Percentiles rank a stretch among this genome's conserved stretches.
Evolutionary conservation across 2,329 filamentous ascomycete genomes (phyloP).

Genomic region (Ophiostoma populinum): DNA sequence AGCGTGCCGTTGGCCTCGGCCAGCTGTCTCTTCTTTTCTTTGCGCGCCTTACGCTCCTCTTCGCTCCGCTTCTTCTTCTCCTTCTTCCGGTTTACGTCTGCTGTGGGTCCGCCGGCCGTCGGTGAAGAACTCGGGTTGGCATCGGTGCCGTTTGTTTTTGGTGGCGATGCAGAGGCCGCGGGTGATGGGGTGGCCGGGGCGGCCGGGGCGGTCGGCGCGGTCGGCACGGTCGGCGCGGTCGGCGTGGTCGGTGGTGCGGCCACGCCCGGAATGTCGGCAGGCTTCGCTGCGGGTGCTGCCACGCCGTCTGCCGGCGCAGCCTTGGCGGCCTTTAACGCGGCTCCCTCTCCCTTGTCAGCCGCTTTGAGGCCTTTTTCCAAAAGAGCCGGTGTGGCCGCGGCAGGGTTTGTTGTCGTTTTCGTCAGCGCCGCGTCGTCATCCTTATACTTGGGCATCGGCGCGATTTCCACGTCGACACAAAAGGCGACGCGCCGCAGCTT

Average conservation of each 20-base stretch:
- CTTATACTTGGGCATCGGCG: slow-evolving; percentile 62
- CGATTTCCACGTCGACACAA: slow-evolving; percentile 94
- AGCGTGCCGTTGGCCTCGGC: slow-evolving; percentile 78
- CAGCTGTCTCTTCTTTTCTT: slow-evolving; percentile 70
- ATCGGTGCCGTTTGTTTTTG: background rate
- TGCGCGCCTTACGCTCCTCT: slow-evolving; percentile 78
- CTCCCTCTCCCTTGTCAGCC: slow-evolving; percentile 55
- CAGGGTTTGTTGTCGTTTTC: too few species aligned
- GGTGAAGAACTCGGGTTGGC: background rate
- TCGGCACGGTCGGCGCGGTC: too few species aligned
- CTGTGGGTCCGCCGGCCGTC: slow-evolving; percentile 15
- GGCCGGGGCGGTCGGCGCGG: too few species aligned
- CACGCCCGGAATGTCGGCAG: too few species aligned
- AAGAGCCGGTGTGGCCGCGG: slow-evolving; percentile 20
- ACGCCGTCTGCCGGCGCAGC: slow-evolving; percentile 20
- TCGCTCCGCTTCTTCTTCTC: slow-evolving; percentile 95
- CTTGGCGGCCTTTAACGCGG: slow-evolving; percentile 52
- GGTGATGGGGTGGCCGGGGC: background rate
- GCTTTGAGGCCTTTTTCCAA: slow-evolving; percentile 31
- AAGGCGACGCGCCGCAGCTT: slow-evolving; percentile 84
- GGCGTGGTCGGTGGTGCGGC: too few species aligned
- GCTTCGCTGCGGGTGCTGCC: background rate
- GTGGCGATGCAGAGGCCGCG: background rate
- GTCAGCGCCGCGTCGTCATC: too few species aligned
- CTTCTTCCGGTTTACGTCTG: slow-evolving; percentile 49